Evolutionary conservation across 192 early-diverging fungal genomes (phyloP), one percentile per base, ranked within the genome.

Genomic region (Entrophospora sp.): DNA sequence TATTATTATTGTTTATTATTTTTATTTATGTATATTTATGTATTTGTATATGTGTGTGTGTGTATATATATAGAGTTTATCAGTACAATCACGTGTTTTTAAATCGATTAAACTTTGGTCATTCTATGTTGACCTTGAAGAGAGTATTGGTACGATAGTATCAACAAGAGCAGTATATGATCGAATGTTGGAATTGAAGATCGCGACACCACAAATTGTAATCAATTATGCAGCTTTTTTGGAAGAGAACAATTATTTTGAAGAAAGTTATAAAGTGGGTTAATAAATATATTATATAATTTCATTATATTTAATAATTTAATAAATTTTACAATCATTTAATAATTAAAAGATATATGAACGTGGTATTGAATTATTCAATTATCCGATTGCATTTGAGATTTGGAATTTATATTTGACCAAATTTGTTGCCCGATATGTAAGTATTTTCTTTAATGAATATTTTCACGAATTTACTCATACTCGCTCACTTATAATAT

Each of bases 361-460:
- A 70, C 88, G 92, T 61, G 97, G 95, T 8, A 93, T 99, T 69
- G 89, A 92, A 12, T 71, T 87, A n/a, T 98, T 99, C 70, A 93
- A 93, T 16, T 97, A 89, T 70, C 95, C 97, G 0, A 90, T 96
- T 58, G 94, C 97, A 1, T 89, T 94, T 70, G 97, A 99, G 65
- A 79, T 99, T 40, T 99, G 97, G 97, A 95, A 90, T 73, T 76
- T 95, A 20, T 99, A 99, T 77, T 76, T 99, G 48, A 75, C 81
- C 13, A 87, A 88, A 66, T 97, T 98, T 64, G 76, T 93, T 24
- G 69, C 71, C 14, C 90, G 95, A 32, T 96, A 93, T 73, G 81
- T 79, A 77, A 73, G 77, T 71, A 22, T 44, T n/a, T n/a, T n/a
- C n/a, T n/a, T n/a, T n/a, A n/a, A n/a, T n/a, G n/a, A n/a, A n/a